Evolutionary conservation across 768 basidiomycete genomes (phyloP).

Genomic region (Podaxis sp.): DNA sequence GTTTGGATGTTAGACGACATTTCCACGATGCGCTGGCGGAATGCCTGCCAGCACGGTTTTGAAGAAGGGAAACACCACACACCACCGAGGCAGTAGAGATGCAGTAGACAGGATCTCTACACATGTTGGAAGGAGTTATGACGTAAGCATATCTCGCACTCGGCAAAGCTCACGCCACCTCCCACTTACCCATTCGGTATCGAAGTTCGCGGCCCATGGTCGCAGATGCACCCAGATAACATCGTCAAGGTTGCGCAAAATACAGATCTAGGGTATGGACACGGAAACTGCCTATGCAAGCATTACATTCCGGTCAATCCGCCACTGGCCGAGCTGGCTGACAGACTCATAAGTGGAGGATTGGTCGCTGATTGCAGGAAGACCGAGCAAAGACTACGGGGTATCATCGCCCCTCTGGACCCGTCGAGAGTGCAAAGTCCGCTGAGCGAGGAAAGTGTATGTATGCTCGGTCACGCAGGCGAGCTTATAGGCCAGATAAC

Average conservation of each 20-base stretch:
- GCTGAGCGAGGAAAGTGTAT: slow-evolving; percentile 3
- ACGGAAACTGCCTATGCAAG: not conserved
- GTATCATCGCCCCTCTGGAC: slow-evolving; percentile 1
- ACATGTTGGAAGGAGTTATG: not conserved
- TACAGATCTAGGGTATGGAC: not conserved
- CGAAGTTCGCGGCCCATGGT: not conserved
- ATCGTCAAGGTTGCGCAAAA: not conserved
- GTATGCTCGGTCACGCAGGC: slow-evolving; percentile 7
- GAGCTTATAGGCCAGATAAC: slow-evolving; percentile 11
- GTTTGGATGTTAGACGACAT: slow-evolving; percentile 37
- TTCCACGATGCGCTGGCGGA: slow-evolving; percentile 7
- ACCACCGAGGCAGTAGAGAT: not conserved
- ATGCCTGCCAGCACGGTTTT: not conserved
- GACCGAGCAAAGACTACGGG: not conserved
- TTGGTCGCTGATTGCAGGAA: not conserved
- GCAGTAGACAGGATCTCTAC: not conserved
- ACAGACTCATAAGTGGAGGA: not conserved
- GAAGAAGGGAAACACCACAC: not conserved
- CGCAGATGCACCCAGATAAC: not conserved
- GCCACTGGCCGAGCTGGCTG: not conserved
- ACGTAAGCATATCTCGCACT: not conserved
- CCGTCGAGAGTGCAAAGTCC: not conserved
- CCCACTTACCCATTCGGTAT: not conserved
- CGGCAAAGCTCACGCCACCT: not conserved
- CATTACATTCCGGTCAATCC: slow-evolving; percentile 8